These are phyloP conservation scores for Isatis lusitanica DNA, from an alignment of 441 rosid genomes.

Conservation along the genomic window DNA sequence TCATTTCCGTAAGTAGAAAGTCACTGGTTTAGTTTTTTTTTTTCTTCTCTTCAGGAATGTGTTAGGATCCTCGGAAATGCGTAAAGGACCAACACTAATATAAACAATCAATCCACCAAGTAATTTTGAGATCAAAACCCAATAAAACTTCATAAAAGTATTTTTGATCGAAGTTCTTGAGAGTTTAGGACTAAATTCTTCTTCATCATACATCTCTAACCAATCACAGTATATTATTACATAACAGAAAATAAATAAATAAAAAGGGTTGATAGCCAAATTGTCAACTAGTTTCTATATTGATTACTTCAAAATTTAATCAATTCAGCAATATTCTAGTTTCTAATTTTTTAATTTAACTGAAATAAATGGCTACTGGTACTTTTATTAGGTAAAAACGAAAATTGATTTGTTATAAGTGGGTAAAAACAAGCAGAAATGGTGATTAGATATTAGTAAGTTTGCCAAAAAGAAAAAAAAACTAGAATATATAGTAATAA, in stretches of 20 bases:
- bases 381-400: slow-evolving; percentile 7
- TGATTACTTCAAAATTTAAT: background rate
- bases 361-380: background rate
- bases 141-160: background rate
- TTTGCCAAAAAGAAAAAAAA: background rate
- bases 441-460: background rate
- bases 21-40: background rate
- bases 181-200: background rate
- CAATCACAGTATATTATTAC: background rate
- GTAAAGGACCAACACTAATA: background rate
- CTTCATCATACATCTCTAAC: background rate
- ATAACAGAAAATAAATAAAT: background rate
- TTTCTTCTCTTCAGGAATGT: background rate
- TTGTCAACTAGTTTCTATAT: background rate
- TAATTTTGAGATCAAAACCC: background rate
- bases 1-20: background rate
- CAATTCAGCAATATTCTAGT: background rate
- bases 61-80: background rate
- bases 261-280: background rate
- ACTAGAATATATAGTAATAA: background rate
- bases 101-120: background rate
- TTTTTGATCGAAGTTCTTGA: background rate
- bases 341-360: background rate
- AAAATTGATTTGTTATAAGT: background rate
- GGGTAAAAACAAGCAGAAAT: background rate